Evolutionary conservation across 305 asterid genomes (phyloP), one percentile per base, ranked within the genome.

Genomic region (Solanum hybrid): DNA sequence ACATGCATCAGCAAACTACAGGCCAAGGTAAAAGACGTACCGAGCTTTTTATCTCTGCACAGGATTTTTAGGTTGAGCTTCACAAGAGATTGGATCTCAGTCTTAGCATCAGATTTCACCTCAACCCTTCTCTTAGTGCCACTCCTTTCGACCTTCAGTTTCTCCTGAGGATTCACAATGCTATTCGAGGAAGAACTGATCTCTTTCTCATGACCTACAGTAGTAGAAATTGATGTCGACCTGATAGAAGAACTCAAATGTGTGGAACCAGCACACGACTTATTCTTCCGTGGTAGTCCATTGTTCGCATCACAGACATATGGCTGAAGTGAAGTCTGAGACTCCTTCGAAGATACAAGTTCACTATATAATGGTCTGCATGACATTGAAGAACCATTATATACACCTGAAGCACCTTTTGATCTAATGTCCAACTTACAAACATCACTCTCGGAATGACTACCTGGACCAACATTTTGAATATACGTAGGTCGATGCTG

Each of bases 11-110:
- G 87, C 83, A 10, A 83, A 45, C 61, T 45, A 38, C 4, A 31
- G 79, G 78, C 6, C 89, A 8, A 84, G 81, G 24, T 15, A 81
- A 45, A 20, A 75, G 86, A 14, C 88, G 5, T 93, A 96, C 98
- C 97, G 92, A 96, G 89, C 90, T 92, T 94, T 90, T 92, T 91
- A 76, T 90, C 94, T 89, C 72, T 91, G 31, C 92, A 89, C 87
- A 93, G 95, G 89, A 95, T 92, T 91, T 93, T 96, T 22, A 96
- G 91, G 93, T 95, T 95, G 92, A 96, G 95, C 95, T 94, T 96
- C 89, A 96, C 98, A 15, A 95, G 95, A 84, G 97, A 93, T 80
- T 93, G 97, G 89, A 96, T 93, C 93, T 96, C 98, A 89, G 91
- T 91, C 92, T 94, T 96, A 92, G 97, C 95, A 89, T 94, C 96